phyloP scores from a whole-genome alignment of 1,284 basidiomycete species.

The Heterobasidion irregulare region DNA sequence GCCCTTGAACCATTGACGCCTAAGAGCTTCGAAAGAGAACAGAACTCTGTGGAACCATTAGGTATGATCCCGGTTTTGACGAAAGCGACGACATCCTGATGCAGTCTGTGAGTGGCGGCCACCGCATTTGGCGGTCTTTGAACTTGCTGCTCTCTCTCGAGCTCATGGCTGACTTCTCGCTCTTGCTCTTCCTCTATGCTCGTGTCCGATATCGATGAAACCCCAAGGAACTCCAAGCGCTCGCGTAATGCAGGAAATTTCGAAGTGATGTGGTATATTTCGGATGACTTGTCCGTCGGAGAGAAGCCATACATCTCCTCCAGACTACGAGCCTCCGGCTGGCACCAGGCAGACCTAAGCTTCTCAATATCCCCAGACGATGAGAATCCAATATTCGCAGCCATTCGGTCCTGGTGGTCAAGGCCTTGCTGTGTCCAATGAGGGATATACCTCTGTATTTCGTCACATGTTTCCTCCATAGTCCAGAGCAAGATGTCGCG shows the following conservation, averaged over 20 bases:
- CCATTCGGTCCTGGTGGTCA: slow-evolving; percentile 26
- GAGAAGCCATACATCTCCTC: slow-evolving; percentile 26
- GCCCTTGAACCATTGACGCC: no score
- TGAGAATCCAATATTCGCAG: slow-evolving; percentile 9
- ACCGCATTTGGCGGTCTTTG: slow-evolving; percentile 22
- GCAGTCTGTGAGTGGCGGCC: slow-evolving; percentile 17
- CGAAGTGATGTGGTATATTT: not conserved
- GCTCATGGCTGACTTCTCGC: slow-evolving; percentile 35
- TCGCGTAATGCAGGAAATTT: slow-evolving; percentile 17
- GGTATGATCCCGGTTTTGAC: slow-evolving; percentile 17
- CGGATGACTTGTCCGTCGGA: not conserved
- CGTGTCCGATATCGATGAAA: slow-evolving; percentile 10
- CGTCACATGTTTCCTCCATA: slow-evolving; percentile 34
- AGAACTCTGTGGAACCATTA: not conserved
- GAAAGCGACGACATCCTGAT: slow-evolving; percentile 19
- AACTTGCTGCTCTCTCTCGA: slow-evolving; percentile 30
- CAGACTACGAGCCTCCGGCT: slow-evolving; percentile 29
- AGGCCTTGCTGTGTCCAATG: slow-evolving; percentile 42
- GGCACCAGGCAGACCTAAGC: slow-evolving; percentile 25
- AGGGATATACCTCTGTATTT: slow-evolving; percentile 30
- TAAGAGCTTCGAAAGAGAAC: not conserved
- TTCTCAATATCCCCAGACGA: not conserved
- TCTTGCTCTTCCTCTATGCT: slow-evolving; percentile 41
- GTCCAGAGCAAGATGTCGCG: slow-evolving; percentile 36
- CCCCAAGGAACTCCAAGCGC: slow-evolving; percentile 21